Evolutionary conservation across 768 basidiomycete species (phyloP), one percentile per base, ranked within the genome.

Genomic region (Mycena vulgaris): DNA sequence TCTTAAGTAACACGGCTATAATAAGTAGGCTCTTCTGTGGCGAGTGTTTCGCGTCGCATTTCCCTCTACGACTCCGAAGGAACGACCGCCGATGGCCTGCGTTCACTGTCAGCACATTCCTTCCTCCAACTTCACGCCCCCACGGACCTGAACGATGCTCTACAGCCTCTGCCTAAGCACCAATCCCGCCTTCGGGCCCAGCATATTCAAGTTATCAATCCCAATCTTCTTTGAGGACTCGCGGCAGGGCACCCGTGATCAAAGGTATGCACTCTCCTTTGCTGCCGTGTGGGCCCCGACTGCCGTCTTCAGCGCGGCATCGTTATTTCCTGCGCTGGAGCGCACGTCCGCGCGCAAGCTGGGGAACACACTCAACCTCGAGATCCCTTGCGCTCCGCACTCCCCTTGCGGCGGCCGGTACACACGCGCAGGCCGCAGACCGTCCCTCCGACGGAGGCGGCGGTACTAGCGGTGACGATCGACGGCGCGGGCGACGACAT

Each of bases 1-100:
- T n/a, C n/a, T n/a, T n/a, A n/a, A n/a, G n/a, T n/a, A n/a, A n/a
- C n/a, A n/a, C n/a, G n/a, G n/a, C n/a, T n/a, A n/a, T n/a, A n/a
- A n/a, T n/a, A n/a, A n/a, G n/a, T n/a, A n/a, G n/a, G n/a, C n/a
- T n/a, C n/a, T n/a, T n/a, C n/a, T n/a, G n/a, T n/a, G n/a, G n/a
- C n/a, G n/a, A n/a, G n/a, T n/a, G n/a, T 99, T 98, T 82, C 98
- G 98, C 0, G 99, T 99, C 63, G 95, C 96, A 0, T 99, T 98
- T 83, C 89, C 93, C 66, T 96, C 97, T 14, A 96, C 73, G 96
- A 98, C 77, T 95, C 95, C 21, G 96, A 97, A 78, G 93, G 93
- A 6, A 97, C 99, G 66, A 93, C 92, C 3, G 86, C 94, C 0
- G 95, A 97, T 35, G 94, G 99, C 76, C 87, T 99, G 25, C 92